Conservation (phyloP, 768 basidiomycete genomes). For the Tylopilus balloui region DNA sequence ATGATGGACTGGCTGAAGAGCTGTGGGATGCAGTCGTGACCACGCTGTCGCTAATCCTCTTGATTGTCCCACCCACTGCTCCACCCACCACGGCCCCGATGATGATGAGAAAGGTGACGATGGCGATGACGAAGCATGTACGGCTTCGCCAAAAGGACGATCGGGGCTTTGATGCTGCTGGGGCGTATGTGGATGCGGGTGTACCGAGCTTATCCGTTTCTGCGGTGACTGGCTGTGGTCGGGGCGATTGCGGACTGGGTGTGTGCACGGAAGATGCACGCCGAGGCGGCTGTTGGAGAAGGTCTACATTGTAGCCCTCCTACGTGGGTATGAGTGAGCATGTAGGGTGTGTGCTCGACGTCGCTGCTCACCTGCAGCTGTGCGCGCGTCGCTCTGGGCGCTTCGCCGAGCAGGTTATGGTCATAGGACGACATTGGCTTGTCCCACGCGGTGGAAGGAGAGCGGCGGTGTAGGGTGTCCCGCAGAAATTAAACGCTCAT, state of each 20-base stretch:
- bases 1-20: neutral
- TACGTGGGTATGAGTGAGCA: constrained; percentile 14
- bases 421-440: constrained; percentile 36
- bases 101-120: constrained; percentile 37
- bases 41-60: neutral
- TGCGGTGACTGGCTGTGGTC: constrained; percentile 12
- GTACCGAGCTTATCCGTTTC: constrained; percentile 9
- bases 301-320: constrained; percentile 53
- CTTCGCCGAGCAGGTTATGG: constrained; percentile 35
- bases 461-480: neutral
- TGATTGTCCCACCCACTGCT: constrained; percentile 46
- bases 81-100: constrained; percentile 54
- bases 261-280: constrained; percentile 23
- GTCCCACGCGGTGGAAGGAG: neutral
- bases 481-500: constrained; percentile 19
- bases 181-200: neutral
- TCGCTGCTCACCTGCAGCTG: constrained; percentile 41
- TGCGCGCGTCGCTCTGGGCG: constrained; percentile 40
- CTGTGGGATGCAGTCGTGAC: neutral
- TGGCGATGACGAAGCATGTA: constrained; percentile 39
- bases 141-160: constrained; percentile 48
- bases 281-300: constrained; percentile 31
- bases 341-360: constrained; percentile 12
- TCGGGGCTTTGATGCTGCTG: neutral
- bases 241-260: constrained; percentile 9